These are phyloP conservation scores for Hyaloscypha bicolor DNA, from an alignment of 495 filamentous ascomycete species.

Conservation along the genomic window DNA sequence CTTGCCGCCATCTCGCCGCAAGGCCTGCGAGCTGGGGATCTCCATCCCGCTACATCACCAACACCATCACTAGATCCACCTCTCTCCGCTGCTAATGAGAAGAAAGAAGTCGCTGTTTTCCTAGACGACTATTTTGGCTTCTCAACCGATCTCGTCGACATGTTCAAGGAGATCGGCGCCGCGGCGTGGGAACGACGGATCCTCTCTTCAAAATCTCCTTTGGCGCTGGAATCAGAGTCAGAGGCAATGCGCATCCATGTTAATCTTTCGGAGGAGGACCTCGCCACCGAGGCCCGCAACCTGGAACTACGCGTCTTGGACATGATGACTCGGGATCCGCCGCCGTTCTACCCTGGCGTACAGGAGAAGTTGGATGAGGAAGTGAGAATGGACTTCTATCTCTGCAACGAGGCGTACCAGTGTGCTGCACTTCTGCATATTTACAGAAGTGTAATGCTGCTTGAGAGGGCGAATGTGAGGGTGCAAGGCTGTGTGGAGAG, in stretches of 20 bases:
- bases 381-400: background rate
- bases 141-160: background rate
- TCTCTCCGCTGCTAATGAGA: background rate
- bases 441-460: background rate
- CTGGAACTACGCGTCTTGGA: too few relatives aligned
- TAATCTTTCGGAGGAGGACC: too few relatives aligned
- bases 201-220: background rate
- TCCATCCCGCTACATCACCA: too few relatives aligned
- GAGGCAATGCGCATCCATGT: too few relatives aligned
- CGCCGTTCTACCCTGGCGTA: slow-evolving; percentile 2
- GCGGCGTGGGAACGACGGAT: slow-evolving; percentile 8
- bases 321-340: background rate
- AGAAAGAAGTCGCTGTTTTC: background rate
- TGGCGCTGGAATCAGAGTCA: too few relatives aligned
- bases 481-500: background rate
- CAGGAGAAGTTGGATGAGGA: background rate
- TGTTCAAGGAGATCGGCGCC: slow-evolving; percentile 7
- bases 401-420: slow-evolving; percentile 10
- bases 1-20: slow-evolving; percentile 1
- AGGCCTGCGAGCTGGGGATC: too few relatives aligned
- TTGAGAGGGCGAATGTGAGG: background rate
- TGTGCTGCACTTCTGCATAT: background rate
- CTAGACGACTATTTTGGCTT: slow-evolving; percentile 14
- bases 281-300: too few relatives aligned
- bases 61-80: too few relatives aligned